Evolutionary conservation across 2,329 filamentous ascomycete species (phyloP).

Genomic region (Thielaviopsis musarum): DNA sequence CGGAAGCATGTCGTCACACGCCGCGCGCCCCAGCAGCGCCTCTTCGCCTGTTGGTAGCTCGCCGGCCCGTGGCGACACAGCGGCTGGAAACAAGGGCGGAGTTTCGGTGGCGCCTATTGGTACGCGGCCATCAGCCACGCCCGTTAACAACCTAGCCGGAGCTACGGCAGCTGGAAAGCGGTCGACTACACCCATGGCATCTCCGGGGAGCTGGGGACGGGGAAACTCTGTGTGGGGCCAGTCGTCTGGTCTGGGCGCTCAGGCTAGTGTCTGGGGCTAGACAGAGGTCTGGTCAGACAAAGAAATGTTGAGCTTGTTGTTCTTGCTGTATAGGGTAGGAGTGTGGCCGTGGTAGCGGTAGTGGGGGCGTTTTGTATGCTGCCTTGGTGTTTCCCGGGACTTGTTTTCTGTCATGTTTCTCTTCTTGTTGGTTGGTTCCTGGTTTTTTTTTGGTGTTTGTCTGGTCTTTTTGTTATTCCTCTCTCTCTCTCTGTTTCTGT

Average conservation of each 20-base stretch:
- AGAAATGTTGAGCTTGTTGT: too few relatives aligned
- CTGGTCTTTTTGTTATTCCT: not conserved
- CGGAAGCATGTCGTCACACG: conserved; percentile 44
- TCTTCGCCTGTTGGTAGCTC: conserved; percentile 67
- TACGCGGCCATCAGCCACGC: conserved; percentile 56
- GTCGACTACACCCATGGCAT: conserved; percentile 79
- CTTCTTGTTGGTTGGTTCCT: conserved; percentile 1
- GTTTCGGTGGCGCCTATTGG: conserved; percentile 79
- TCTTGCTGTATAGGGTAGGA: not conserved
- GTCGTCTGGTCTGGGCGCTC: conserved; percentile 65
- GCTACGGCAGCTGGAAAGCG: conserved; percentile 43
- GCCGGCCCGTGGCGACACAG: conserved; percentile 51
- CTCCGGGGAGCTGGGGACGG: conserved; percentile 69
- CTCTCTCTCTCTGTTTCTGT: not conserved
- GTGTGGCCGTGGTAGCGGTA: conserved; percentile 8
- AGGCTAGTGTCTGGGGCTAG: conserved; percentile 89
- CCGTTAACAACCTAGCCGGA: conserved; percentile 19
- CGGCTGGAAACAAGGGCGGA: conserved; percentile 34
- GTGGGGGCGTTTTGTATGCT: conserved; percentile 1
- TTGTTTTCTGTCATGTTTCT: not conserved
- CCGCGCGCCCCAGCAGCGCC: conserved; percentile 45
- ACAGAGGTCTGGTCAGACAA: not conserved
- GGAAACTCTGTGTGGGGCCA: conserved; percentile 74
- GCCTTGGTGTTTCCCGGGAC: not conserved
- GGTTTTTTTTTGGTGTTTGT: not conserved